Evolutionary conservation across 139 green algal species (phyloP).

Genomic region (Closterium sp.): DNA sequence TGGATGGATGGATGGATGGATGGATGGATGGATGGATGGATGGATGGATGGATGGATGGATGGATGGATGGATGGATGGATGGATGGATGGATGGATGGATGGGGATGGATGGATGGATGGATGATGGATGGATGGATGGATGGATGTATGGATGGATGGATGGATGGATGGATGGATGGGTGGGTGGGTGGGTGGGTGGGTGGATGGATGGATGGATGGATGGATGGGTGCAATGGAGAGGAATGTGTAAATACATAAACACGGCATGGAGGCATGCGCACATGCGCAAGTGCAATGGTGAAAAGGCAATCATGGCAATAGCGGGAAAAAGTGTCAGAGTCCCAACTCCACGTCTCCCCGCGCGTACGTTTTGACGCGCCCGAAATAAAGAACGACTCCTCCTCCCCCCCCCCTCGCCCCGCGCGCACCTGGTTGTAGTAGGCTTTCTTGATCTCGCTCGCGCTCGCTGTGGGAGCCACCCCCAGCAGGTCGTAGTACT

Average conservation of each 20-base stretch:
- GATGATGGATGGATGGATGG: not conserved
- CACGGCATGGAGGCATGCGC: not conserved
- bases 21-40: too few relatives aligned
- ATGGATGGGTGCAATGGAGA: not conserved
- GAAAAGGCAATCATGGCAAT: not conserved
- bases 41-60: too few relatives aligned
- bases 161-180: too few relatives aligned
- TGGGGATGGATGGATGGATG: too few relatives aligned
- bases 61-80: too few relatives aligned
- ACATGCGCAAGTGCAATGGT: not conserved
- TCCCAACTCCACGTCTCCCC: not conserved
- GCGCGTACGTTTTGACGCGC: too few relatives aligned
- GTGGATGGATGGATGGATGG: not conserved
- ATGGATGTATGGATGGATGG: not conserved
- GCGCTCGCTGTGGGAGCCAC: slow-evolving; percentile 63
- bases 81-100: too few relatives aligned
- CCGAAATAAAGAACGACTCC: too few relatives aligned
- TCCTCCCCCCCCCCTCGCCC: too few relatives aligned
- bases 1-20: too few relatives aligned
- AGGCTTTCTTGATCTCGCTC: slow-evolving; percentile 61
- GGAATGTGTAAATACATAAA: not conserved
- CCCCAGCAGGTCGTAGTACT: slow-evolving; percentile 85
- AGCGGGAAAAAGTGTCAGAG: not conserved
- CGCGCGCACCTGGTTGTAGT: slow-evolving; percentile 66
- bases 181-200: too few relatives aligned